Conservation (phyloP, 768 basidiomycete species). For the Suillus weaverae region DNA sequence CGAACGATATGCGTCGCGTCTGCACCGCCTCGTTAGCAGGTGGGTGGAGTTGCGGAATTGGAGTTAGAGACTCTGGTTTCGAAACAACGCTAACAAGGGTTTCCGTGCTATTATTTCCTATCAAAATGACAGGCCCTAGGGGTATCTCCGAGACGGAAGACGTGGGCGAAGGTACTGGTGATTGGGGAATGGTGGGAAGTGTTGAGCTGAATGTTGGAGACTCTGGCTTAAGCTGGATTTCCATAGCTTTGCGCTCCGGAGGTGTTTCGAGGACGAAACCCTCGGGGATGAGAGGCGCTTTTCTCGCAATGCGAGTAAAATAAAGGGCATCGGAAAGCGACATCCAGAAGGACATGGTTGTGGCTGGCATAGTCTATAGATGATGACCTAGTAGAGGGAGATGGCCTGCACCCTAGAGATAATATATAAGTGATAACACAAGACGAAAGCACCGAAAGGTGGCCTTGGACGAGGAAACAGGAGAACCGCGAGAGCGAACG, state of each 20-base stretch:
- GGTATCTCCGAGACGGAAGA: not conserved
- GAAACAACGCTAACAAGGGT: not conserved
- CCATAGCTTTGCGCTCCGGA: not conserved
- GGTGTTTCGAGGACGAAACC: slow-evolving; percentile 3
- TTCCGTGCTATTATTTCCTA: not conserved
- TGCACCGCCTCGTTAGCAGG: not conserved
- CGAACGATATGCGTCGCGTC: not conserved
- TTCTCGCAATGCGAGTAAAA: not conserved
- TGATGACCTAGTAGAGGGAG: not conserved
- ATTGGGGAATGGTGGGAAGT: not conserved
- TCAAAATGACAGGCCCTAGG: too few species aligned
- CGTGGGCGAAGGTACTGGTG: not conserved
- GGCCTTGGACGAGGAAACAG: not conserved
- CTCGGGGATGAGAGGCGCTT: not conserved
- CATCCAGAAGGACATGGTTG: not conserved
- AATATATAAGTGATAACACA: not conserved
- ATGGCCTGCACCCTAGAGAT: slow-evolving; percentile 1
- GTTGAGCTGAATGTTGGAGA: not conserved
- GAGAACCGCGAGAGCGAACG: not conserved
- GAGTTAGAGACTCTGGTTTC: not conserved
- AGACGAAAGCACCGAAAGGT: not conserved
- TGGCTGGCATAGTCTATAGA: not conserved
- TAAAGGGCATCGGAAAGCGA: not conserved
- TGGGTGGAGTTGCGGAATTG: not conserved
- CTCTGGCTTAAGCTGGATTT: not conserved